Evolutionary conservation across 352 stramenopile species (phyloP).

Genomic region (Pythium insidiosum): DNA sequence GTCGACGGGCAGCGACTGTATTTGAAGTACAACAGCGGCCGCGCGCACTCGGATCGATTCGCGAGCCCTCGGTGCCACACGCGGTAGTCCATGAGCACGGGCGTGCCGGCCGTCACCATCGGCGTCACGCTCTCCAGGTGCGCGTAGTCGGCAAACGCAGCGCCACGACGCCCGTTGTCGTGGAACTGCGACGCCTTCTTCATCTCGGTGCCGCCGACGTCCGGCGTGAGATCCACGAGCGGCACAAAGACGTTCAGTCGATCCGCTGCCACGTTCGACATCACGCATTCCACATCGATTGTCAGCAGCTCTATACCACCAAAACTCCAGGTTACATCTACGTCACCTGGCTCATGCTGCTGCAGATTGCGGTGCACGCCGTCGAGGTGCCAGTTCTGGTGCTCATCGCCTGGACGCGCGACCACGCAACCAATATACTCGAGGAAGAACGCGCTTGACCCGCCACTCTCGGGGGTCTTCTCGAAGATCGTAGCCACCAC

Average conservation of each 20-base stretch:
- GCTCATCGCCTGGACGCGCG: slow-evolving; percentile 37
- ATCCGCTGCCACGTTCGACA: too few relatives aligned
- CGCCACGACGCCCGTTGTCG: slow-evolving; percentile 17
- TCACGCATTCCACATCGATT: too few relatives aligned
- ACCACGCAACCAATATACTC: slow-evolving; percentile 74
- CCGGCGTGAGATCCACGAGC: slow-evolving; percentile 36
- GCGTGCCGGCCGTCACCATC: slow-evolving; percentile 41
- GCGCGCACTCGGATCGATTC: slow-evolving; percentile 25
- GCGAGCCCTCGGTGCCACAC: slow-evolving; percentile 63
- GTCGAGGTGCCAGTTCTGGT: slow-evolving; percentile 81
- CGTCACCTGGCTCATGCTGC: slow-evolving; percentile 39
- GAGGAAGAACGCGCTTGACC: slow-evolving; percentile 15
- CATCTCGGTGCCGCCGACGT: slow-evolving; percentile 62
- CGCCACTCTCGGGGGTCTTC: background rate
- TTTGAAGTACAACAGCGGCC: slow-evolving; percentile 70
- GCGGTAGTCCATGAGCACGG: slow-evolving; percentile 71
- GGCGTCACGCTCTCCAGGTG: slow-evolving; percentile 45
- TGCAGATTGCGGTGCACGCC: slow-evolving; percentile 49
- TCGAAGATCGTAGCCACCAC: slow-evolving; percentile 7
- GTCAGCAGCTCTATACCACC: background rate
- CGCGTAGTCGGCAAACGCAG: slow-evolving; percentile 39
- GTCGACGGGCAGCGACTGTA: too few relatives aligned
- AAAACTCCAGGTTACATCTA: background rate
- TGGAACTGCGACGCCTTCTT: slow-evolving; percentile 49
- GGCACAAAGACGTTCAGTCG: slow-evolving; percentile 73